Evolutionary conservation across 169 alveolate genomes (phyloP), one percentile per base, ranked within the genome.

Genomic region (Plasmodium vivax): DNA sequence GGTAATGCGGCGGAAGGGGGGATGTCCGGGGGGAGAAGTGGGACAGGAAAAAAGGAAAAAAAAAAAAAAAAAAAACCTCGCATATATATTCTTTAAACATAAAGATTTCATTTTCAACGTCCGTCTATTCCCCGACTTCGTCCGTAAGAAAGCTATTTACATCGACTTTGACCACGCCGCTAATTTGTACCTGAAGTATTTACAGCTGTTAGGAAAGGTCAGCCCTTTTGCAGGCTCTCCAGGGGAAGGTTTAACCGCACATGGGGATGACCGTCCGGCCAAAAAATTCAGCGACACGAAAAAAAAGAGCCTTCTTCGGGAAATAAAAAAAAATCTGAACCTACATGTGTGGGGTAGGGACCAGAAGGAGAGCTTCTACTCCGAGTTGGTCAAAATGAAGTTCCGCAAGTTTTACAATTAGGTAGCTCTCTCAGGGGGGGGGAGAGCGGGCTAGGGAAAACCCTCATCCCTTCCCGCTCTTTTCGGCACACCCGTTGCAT

Each of bases 401-500:
- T 92, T 92, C 36, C 75, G 85, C 2, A 92, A 82, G 56, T 82
- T 92, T 92, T 92, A 82, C 71, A 92, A 92, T 62, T 92, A 54
- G 74, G 36, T 0, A 51, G 23, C 8, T 51, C 27, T 16, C 9
- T 1, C 62, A 51, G 27, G 27, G 62, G 58, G 8, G 58, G 58
- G 58, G 19, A 4, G 3, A 8, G 56, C 0, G 56, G 4, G 2
- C 3, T 47, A 47, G n/a, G 58, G 7, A 47, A 47, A 6, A 0
- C 12, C 14, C 6, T 10, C 6, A 10, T 73, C 45, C 14, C 19
- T 83, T 75, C 58, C 27, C 32, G 27, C n/a, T 43, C 56, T 23
- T 47, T 27, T 9, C 7, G 16, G 2, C 38, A n/a, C n/a, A 83
- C n/a, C 30, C 58, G 23, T 51, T 51, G 62, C 62, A 14, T 12